phyloP scores from a whole-genome alignment of 768 basidiomycete genomes.

The Sarcomyxa edulis region DNA sequence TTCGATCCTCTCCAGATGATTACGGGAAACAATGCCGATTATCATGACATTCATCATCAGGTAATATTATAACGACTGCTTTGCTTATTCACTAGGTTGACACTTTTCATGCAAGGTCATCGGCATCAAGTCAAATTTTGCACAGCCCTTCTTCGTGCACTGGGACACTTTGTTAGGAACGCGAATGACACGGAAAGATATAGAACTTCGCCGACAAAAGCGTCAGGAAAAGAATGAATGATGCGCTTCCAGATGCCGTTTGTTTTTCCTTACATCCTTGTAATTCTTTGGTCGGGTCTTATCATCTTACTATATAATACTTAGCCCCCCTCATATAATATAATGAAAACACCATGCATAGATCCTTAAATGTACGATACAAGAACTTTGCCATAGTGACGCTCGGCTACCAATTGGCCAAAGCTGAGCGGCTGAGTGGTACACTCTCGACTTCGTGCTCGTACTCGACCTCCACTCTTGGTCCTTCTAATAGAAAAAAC shows the following conservation, averaged over 20 bases:
- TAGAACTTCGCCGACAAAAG: slow-evolving; percentile 45
- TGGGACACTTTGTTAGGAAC: slow-evolving; percentile 89
- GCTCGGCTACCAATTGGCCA: slow-evolving; percentile 53
- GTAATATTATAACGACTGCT: slow-evolving; percentile 28
- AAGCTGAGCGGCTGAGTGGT: slow-evolving; percentile 44
- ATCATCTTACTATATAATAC: not conserved
- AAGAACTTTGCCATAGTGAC: no score
- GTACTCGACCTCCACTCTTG: slow-evolving; percentile 93
- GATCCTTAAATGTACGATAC: no score
- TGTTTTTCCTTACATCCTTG: not conserved
- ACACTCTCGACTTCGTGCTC: slow-evolving; percentile 83
- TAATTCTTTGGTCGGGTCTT: not conserved
- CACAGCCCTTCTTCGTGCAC: slow-evolving; percentile 94
- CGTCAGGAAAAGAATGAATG: slow-evolving; percentile 23
- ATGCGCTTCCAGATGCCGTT: slow-evolving; percentile 5
- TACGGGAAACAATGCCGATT: slow-evolving; percentile 88
- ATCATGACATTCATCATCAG: slow-evolving; percentile 98
- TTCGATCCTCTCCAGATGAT: slow-evolving; percentile 90
- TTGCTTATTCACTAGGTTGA: not conserved
- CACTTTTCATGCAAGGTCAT: slow-evolving; percentile 36
- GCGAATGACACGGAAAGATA: slow-evolving; percentile 68
- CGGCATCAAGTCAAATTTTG: slow-evolving; percentile 94
- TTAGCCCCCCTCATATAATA: no score
- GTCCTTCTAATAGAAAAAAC: slow-evolving; percentile 45
- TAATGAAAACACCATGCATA: no score